These are phyloP conservation scores for Paecilomyces fulvus DNA, from an alignment of 2,329 filamentous ascomycete genomes.

Conservation along the genomic window DNA sequence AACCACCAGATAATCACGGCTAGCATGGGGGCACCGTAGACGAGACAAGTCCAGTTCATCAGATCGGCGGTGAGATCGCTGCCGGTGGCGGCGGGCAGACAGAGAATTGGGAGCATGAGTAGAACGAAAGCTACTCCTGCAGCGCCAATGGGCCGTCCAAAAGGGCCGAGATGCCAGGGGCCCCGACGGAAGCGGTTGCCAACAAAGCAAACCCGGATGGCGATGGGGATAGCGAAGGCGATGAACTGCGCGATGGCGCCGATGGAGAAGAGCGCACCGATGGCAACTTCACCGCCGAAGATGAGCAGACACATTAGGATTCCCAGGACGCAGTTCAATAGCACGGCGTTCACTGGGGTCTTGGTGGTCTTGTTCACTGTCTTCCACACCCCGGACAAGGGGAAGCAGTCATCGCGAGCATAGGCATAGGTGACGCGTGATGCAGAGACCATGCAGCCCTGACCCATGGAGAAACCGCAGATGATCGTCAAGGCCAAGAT, in stretches of 20 bases:
- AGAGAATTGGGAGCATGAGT: slow-evolving; percentile 61
- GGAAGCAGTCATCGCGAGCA: slow-evolving; percentile 63
- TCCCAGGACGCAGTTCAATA: slow-evolving; percentile 56
- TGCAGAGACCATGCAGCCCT: slow-evolving; percentile 61
- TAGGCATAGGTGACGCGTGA: slow-evolving; percentile 65
- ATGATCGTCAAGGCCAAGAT: slow-evolving; percentile 60
- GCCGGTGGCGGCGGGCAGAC: slow-evolving; percentile 52
- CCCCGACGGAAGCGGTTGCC: slow-evolving; percentile 56
- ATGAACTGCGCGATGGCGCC: slow-evolving; percentile 61
- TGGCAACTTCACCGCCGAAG: slow-evolving; percentile 54
- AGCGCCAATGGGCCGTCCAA: slow-evolving; percentile 49
- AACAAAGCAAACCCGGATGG: slow-evolving; percentile 42
- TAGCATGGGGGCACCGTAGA: slow-evolving; percentile 58
- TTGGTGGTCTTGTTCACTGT: slow-evolving; percentile 51
- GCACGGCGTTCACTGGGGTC: slow-evolving; percentile 63
- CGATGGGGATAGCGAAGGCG: slow-evolving; percentile 37
- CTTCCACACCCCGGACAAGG: slow-evolving; percentile 50
- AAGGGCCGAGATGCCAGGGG: slow-evolving; percentile 59
- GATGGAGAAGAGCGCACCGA: slow-evolving; percentile 62
- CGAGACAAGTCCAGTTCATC: slow-evolving; percentile 64
- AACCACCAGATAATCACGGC: slow-evolving; percentile 54
- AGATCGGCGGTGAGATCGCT: slow-evolving; percentile 40
- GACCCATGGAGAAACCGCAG: slow-evolving; percentile 63
- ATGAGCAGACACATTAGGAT: slow-evolving; percentile 55
- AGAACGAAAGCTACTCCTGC: slow-evolving; percentile 52